Evolutionary conservation across 495 filamentous ascomycete genomes (phyloP).

Genomic region (Tirmania nivea): DNA sequence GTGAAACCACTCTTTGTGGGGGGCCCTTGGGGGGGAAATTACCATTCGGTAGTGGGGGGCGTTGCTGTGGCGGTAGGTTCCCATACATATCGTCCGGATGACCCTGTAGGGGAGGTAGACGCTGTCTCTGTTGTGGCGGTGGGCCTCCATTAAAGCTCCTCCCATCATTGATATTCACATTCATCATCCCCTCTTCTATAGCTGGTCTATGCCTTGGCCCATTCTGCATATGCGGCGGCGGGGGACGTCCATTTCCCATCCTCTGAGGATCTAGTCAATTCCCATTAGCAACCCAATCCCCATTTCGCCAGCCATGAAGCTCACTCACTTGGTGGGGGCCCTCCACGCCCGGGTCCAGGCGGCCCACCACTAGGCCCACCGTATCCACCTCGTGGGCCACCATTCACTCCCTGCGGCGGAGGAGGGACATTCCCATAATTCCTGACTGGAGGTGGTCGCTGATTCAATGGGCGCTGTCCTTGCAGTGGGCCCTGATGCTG

Average conservation of each 20-base stretch:
- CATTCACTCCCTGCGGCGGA: background rate
- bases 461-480: conserved; percentile 20
- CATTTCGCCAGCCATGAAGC: background rate
- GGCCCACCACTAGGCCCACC: background rate
- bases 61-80: background rate
- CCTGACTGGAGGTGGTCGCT: conserved; percentile 4
- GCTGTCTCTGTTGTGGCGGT: background rate
- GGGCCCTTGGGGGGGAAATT: background rate
- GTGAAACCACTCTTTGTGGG: background rate
- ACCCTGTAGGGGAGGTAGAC: background rate
- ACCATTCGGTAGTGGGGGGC: background rate
- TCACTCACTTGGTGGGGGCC: background rate
- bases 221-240: background rate
- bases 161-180: background rate
- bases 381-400: background rate
- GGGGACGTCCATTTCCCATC: background rate
- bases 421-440: background rate
- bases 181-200: background rate
- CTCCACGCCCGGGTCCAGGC: background rate
- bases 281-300: too few species aligned
- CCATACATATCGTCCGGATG: background rate
- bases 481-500: conserved; percentile 13
- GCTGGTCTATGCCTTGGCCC: background rate
- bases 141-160: background rate
- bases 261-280: background rate